Percentiles rank a stretch among this genome's conserved stretches.
phyloP scores from a whole-genome alignment of 176 grass and related monocot genomes.

The Rhipidocladum racemiflorum region DNA sequence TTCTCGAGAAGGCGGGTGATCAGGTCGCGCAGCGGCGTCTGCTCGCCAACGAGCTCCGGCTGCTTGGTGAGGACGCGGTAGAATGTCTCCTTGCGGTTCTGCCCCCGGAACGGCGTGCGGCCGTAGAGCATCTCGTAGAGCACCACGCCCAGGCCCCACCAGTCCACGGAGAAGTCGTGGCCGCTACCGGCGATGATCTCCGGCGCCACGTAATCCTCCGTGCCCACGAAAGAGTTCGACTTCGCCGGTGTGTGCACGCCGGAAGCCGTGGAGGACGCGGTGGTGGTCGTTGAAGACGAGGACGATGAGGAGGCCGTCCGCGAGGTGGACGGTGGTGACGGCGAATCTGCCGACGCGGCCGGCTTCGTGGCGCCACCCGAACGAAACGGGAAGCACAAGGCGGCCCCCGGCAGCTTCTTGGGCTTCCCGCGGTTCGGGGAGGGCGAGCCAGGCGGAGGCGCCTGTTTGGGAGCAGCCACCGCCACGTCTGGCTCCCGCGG shows the following conservation, averaged over 20 bases:
- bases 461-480: background rate
- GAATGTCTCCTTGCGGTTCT: constrained; percentile 96
- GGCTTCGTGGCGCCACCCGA: background rate
- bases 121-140: constrained; percentile 99
- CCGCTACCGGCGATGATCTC: constrained; percentile 88
- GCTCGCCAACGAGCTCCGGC: constrained; percentile 82
- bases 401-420: background rate
- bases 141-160: constrained; percentile 89
- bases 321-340: constrained; percentile 41
- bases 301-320: constrained; percentile 46
- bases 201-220: constrained; percentile 96
- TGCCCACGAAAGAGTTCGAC: constrained; percentile 96
- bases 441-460: background rate
- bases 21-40: constrained; percentile 74
- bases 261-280: constrained; percentile 8
- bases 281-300: constrained; percentile 27
- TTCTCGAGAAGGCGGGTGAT: constrained; percentile 81
- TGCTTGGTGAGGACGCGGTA: constrained; percentile 80
- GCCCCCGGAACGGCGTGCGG: constrained; percentile 90
- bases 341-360: constrained; percentile 26
- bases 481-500: background rate
- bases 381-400: constrained; percentile 37
- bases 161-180: constrained; percentile 93
- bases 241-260: constrained; percentile 45
- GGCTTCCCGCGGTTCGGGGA: constrained; percentile 28